These are phyloP conservation scores for Saccharum hybrid DNA, from an alignment of 202 grass and related monocot species.

Conservation along the genomic window DNA sequence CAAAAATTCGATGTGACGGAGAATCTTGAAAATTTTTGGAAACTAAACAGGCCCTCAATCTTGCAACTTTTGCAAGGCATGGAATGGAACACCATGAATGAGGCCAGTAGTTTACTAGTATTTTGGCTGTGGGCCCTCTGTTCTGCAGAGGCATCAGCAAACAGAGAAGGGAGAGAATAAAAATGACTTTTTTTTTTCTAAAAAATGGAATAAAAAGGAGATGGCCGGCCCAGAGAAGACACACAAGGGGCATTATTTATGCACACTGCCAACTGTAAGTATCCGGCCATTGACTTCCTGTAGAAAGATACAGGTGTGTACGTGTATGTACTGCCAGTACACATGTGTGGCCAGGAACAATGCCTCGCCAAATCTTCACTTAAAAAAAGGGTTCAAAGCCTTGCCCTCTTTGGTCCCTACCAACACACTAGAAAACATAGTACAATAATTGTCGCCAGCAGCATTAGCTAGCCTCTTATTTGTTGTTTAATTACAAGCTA, in stretches of 20 bases:
- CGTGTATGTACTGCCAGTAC: slow-evolving; percentile 43
- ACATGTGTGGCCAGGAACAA: slow-evolving; percentile 48
- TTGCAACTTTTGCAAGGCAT: slow-evolving; percentile 67
- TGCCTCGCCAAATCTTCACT: slow-evolving; percentile 12
- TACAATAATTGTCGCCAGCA: slow-evolving; percentile 37
- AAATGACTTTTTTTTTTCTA: neutral
- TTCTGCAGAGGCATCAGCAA: slow-evolving; percentile 56
- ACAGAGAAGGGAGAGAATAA: slow-evolving; percentile 54
- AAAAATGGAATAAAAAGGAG: slow-evolving; percentile 46
- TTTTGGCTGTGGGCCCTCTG: slow-evolving; percentile 50
- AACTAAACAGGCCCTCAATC: too few relatives aligned
- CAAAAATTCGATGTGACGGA: too few relatives aligned
- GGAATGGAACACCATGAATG: slow-evolving; percentile 61
- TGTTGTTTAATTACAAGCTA: slow-evolving; percentile 38
- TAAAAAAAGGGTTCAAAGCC: slow-evolving; percentile 23
- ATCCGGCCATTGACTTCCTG: slow-evolving; percentile 67
- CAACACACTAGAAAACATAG: slow-evolving; percentile 30
- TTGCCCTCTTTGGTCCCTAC: slow-evolving; percentile 31
- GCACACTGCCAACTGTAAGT: slow-evolving; percentile 55
- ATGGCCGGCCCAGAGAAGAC: slow-evolving; percentile 51
- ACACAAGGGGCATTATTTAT: slow-evolving; percentile 61
- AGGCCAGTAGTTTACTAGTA: slow-evolving; percentile 38
- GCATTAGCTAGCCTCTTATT: slow-evolving; percentile 25
- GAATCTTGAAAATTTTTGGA: too few relatives aligned
- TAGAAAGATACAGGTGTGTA: slow-evolving; percentile 60